Evolutionary conservation across 2,329 filamentous ascomycete species (phyloP).

Genomic region (Alternaria sp.): DNA sequence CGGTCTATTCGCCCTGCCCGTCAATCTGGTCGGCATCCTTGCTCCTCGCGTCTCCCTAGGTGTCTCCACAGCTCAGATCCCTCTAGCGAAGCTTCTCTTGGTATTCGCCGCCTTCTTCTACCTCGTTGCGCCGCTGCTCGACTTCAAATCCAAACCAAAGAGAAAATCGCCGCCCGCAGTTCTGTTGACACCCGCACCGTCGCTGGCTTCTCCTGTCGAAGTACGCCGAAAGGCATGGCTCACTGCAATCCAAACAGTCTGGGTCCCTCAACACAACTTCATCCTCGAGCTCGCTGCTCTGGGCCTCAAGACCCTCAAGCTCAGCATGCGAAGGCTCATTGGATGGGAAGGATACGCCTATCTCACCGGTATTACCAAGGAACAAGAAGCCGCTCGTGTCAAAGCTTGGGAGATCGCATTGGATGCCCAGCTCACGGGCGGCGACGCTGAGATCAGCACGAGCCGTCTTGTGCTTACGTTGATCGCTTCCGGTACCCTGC

Average conservation of each 20-base stretch:
- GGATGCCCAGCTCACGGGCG: conserved; percentile 89
- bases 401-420: conserved; percentile 94
- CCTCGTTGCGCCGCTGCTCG: conserved; percentile 62
- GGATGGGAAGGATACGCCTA: conserved; percentile 78
- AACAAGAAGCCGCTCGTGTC: conserved; percentile 83
- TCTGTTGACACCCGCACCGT: conserved; percentile 63
- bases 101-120: conserved; percentile 63
- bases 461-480: conserved; percentile 84
- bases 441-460: conserved; percentile 87
- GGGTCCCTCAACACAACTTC: conserved; percentile 87
- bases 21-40: conserved; percentile 40
- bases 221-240: conserved; percentile 90
- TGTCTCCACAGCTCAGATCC: conserved; percentile 42
- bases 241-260: conserved; percentile 89
- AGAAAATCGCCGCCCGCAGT: conserved; percentile 52
- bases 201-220: conserved; percentile 80
- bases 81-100: conserved; percentile 58
- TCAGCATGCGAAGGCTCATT: conserved; percentile 78
- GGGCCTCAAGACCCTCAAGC: conserved; percentile 78
- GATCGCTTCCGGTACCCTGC: conserved; percentile 85
- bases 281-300: conserved; percentile 84
- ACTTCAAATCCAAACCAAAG: conserved; percentile 63
- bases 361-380: conserved; percentile 79
- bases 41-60: conserved; percentile 42
- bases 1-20: conserved; percentile 52